Conservation (phyloP, 2,329 filamentous ascomycete genomes). For the Aureobasidium sp. region DNA sequence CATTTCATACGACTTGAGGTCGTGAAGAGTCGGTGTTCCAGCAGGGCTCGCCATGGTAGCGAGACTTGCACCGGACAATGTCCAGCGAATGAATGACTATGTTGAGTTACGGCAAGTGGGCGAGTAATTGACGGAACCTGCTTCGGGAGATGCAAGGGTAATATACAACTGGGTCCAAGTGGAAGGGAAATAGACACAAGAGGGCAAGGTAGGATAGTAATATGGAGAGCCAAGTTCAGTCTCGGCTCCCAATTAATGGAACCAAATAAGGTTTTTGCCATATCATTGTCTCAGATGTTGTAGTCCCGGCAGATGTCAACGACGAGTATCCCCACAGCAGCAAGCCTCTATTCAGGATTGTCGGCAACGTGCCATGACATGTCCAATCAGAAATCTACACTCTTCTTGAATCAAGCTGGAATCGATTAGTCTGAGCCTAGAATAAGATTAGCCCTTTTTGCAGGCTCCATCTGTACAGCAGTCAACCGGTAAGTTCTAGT, state of each 20-base stretch:
- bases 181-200: not conserved
- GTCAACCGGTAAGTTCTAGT: not conserved
- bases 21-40: not conserved
- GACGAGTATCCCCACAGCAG: not conserved
- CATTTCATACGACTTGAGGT: conserved; percentile 15
- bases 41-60: not conserved
- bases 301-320: not conserved
- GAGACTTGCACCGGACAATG: not conserved
- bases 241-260: not conserved
- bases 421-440: not conserved
- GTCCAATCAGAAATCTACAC: not conserved
- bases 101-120: not conserved
- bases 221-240: not conserved
- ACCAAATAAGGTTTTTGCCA: conserved; percentile 6
- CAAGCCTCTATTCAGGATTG: not conserved
- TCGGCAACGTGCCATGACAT: not conserved
- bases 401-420: not conserved
- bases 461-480: not conserved
- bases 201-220: not conserved
- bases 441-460: not conserved
- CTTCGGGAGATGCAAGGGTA: not conserved
- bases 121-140: not conserved
- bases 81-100: not conserved
- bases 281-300: conserved; percentile 11
- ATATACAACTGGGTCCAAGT: not conserved